A percentile compares a stretch with the other conserved stretches of the same genome.
Evolutionary conservation across 2,329 filamentous ascomycete species (phyloP).

Genomic region (Allantophomopsis lycopodina): DNA sequence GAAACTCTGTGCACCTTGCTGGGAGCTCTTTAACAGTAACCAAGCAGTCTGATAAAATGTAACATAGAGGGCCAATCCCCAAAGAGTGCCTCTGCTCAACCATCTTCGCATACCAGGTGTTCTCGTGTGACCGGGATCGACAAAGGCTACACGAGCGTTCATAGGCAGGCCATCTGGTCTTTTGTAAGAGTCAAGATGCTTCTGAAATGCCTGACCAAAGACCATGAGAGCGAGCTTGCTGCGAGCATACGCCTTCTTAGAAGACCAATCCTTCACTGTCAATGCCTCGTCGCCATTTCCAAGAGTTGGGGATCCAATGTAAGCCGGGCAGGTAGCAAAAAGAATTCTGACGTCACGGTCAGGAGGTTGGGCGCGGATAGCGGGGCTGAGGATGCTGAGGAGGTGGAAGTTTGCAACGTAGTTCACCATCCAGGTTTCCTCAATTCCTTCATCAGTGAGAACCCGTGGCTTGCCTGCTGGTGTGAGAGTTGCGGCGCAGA

Average conservation of each 20-base stretch:
- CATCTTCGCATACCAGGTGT: slow-evolving; percentile 82
- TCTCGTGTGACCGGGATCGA: slow-evolving; percentile 73
- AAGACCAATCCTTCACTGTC: slow-evolving; percentile 36
- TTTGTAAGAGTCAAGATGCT: slow-evolving; percentile 74
- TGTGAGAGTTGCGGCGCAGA: slow-evolving; percentile 71
- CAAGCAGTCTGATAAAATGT: slow-evolving; percentile 70
- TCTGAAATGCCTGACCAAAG: slow-evolving; percentile 84
- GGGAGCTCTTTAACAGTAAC: slow-evolving; percentile 74
- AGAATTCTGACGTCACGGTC: slow-evolving; percentile 88
- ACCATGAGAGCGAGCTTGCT: slow-evolving; percentile 72
- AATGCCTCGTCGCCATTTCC: slow-evolving; percentile 29
- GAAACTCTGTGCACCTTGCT: slow-evolving; percentile 76
- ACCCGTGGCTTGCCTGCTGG: slow-evolving; percentile 46
- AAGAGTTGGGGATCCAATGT: slow-evolving; percentile 63
- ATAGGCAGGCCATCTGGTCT: slow-evolving; percentile 72
- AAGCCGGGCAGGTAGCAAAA: slow-evolving; percentile 75
- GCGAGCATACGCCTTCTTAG: slow-evolving; percentile 44
- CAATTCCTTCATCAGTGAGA: slow-evolving; percentile 65
- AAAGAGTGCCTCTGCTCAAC: slow-evolving; percentile 72
- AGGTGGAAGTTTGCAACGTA: slow-evolving; percentile 94
- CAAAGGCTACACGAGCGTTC: slow-evolving; percentile 72
- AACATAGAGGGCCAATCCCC: slow-evolving; percentile 67
- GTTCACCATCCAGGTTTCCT: slow-evolving; percentile 88
- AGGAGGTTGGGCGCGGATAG: slow-evolving; percentile 78
- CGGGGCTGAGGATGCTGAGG: slow-evolving; percentile 79